These are phyloP conservation scores for Daldinia grandis DNA, from an alignment of 495 filamentous ascomycete genomes.

Conservation along the genomic window DNA sequence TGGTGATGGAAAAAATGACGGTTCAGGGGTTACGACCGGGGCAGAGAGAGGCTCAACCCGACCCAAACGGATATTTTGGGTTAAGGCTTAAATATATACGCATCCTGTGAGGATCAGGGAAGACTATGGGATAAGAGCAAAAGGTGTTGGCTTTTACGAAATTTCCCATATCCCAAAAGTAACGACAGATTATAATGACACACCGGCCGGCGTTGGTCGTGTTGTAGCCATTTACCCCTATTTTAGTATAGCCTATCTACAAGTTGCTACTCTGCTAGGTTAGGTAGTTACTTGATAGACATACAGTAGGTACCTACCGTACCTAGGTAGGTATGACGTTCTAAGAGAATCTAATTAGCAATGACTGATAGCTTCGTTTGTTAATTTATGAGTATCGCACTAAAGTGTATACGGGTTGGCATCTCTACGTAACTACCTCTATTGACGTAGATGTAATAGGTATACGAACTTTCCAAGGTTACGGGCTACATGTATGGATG, in stretches of 20 bases:
- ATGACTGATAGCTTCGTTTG: no score
- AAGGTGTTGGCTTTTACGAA: constrained; percentile 8
- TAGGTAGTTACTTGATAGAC: neutral
- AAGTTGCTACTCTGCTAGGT: neutral
- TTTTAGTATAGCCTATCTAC: neutral
- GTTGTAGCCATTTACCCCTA: neutral
- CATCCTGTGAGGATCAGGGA: constrained; percentile 3
- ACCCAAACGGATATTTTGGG: constrained; percentile 14
- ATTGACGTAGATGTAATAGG: no score
- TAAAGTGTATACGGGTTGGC: no score
- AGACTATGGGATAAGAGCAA: constrained; percentile 1
- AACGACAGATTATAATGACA: constrained; percentile 13
- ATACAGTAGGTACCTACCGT: no score
- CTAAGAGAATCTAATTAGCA: no score
- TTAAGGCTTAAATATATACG: neutral
- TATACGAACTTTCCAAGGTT: no score
- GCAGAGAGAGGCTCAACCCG: constrained; percentile 12
- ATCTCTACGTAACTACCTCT: no score
- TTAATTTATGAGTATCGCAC: no score
- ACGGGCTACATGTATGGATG: no score
- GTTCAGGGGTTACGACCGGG: constrained; percentile 10
- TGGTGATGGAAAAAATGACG: constrained; percentile 19
- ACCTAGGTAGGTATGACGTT: no score
- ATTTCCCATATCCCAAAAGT: constrained; percentile 13
- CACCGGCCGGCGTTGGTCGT: neutral